phyloP scores from a whole-genome alignment of 805 yeast species.

The Pichia insulana region DNA sequence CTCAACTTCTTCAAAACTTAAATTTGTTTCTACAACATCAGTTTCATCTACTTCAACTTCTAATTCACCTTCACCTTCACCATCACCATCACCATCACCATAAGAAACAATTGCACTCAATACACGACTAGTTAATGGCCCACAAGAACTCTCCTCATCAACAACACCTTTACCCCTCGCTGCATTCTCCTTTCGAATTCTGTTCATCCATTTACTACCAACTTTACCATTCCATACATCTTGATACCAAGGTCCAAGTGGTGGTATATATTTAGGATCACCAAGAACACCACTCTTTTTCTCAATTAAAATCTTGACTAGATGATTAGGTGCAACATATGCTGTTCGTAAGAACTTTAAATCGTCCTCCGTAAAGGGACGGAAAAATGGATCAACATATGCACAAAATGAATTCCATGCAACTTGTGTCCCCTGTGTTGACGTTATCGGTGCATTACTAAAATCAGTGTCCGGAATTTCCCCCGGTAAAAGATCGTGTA shows the following conservation, averaged over 20 bases:
- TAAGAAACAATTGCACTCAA: constrained; percentile 68
- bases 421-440: constrained; percentile 64
- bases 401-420: constrained; percentile 83
- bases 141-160: constrained; percentile 67
- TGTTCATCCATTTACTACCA: constrained; percentile 19
- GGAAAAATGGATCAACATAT: constrained; percentile 76
- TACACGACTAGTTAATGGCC: constrained; percentile 81
- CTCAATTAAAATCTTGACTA: constrained; percentile 5
- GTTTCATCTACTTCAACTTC: background rate
- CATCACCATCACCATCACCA: constrained; percentile 16
- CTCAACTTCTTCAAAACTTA: constrained; percentile 75
- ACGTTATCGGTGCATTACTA: constrained; percentile 55
- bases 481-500: constrained; percentile 76
- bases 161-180: constrained; percentile 66
- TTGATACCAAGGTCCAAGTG: constrained; percentile 72
- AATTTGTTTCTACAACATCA: constrained; percentile 19
- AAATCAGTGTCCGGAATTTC: constrained; percentile 80
- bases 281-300: background rate
- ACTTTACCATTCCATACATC: constrained; percentile 58
- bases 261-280: constrained; percentile 74
- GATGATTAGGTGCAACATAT: constrained; percentile 2
- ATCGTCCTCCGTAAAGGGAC: constrained; percentile 75
- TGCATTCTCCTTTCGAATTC: constrained; percentile 17
- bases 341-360: constrained; percentile 59
- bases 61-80: background rate